These are phyloP conservation scores for Aspergillus tanneri DNA, from an alignment of 2,329 filamentous ascomycete genomes.

Conservation along the genomic window DNA sequence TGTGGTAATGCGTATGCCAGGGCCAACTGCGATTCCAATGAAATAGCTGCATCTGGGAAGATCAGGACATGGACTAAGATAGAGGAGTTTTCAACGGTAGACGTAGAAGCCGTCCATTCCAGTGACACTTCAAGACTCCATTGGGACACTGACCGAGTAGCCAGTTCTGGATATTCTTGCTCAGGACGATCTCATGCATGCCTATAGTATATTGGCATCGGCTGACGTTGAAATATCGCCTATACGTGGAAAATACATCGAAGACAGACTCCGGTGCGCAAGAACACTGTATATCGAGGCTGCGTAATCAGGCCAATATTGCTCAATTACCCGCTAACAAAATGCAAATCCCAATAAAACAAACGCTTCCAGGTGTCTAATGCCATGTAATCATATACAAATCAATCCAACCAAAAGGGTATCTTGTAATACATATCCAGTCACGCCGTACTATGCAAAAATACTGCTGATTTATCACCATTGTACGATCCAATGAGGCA, in stretches of 20 bases:
- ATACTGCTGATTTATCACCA: background rate
- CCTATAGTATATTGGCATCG: background rate
- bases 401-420: background rate
- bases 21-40: too few relatives aligned
- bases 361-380: background rate
- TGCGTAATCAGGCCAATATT: constrained; percentile 13
- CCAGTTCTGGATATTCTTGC: too few relatives aligned
- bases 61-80: too few relatives aligned
- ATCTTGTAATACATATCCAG: background rate
- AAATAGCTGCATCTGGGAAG: too few relatives aligned
- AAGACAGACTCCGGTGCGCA: background rate
- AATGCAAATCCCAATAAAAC: background rate
- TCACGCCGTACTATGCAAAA: background rate
- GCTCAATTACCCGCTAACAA: constrained; percentile 13
- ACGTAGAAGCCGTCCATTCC: too few relatives aligned
- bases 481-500: background rate
- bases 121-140: too few relatives aligned
- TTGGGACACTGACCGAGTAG: too few relatives aligned
- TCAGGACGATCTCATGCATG: too few relatives aligned
- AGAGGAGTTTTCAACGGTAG: too few relatives aligned
- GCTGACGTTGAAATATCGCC: background rate
- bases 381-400: background rate
- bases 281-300: constrained; percentile 6
- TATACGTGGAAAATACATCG: background rate
- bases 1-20: too few relatives aligned